phyloP scores from a whole-genome alignment of 208 protist genomes.

The Acanthamoeba quina region DNA sequence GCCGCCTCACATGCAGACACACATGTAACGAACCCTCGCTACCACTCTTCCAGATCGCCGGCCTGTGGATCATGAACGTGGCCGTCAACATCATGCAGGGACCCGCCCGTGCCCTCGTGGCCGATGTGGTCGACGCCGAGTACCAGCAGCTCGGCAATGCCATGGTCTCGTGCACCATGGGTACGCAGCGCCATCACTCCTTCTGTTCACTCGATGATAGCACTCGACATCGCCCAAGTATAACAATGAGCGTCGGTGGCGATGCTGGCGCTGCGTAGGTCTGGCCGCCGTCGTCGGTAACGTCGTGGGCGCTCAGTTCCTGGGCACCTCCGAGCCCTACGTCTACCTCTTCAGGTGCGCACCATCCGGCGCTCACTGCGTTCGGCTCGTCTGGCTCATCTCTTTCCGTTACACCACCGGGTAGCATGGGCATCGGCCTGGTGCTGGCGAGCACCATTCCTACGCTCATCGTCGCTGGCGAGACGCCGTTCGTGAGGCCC shows the following conservation, averaged over 20 bases:
- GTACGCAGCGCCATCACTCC: neutral
- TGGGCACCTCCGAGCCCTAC: conserved; percentile 39
- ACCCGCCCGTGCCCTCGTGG: conserved; percentile 80
- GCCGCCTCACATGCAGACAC: no score
- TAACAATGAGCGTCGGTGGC: neutral
- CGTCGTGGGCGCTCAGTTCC: conserved; percentile 76
- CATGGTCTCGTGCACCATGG: conserved; percentile 80
- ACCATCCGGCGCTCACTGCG: neutral
- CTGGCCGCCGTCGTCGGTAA: conserved; percentile 77
- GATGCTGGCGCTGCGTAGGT: neutral
- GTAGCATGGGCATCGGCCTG: conserved; percentile 80
- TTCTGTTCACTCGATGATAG: neutral
- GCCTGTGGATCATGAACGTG: conserved; percentile 82
- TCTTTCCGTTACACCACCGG: neutral
- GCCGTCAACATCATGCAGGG: conserved; percentile 79
- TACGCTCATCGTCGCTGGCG: conserved; percentile 80
- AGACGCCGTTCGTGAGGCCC: conserved; percentile 66
- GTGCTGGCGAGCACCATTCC: conserved; percentile 72
- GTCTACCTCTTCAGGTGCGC: conserved; percentile 70
- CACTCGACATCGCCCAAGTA: no score
- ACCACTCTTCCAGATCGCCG: neutral
- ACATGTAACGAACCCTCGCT: neutral
- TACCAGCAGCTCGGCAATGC: conserved; percentile 82
- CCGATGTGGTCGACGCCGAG: conserved; percentile 76
- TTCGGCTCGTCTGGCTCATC: neutral